Evolutionary conservation across 2,329 filamentous ascomycete genomes (phyloP).

Genomic region (Colletotrichum melonis): DNA sequence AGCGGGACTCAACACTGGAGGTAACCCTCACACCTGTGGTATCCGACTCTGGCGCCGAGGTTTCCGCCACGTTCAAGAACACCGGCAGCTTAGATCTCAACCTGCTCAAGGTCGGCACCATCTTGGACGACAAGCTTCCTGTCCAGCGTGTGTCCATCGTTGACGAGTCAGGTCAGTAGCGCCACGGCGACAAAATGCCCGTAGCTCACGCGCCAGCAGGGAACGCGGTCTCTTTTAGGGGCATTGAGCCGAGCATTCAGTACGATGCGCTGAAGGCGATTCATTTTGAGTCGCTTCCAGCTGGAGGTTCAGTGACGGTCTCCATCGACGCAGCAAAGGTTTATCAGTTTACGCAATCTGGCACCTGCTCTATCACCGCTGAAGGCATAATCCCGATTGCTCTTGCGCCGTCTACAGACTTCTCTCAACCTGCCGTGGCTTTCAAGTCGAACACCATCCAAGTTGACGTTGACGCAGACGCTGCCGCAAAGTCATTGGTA

Average conservation of each 20-base stretch:
- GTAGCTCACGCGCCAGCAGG: neutral
- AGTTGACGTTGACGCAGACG: slow-evolving; percentile 29
- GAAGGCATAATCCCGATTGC: slow-evolving; percentile 33
- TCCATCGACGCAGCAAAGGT: slow-evolving; percentile 35
- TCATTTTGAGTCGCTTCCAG: neutral
- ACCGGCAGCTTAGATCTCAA: slow-evolving; percentile 34
- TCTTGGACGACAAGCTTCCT: slow-evolving; percentile 35
- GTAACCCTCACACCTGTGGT: neutral
- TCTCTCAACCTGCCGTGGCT: slow-evolving; percentile 27
- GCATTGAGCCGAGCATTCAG: slow-evolving; percentile 37
- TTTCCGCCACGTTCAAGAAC: neutral
- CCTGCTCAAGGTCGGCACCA: slow-evolving; percentile 39
- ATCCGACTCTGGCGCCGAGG: neutral
- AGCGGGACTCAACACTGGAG: neutral
- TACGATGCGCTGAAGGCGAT: slow-evolving; percentile 37
- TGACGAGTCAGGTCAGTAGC: neutral
- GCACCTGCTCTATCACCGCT: slow-evolving; percentile 36
- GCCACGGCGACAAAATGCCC: no score
- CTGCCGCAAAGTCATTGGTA: slow-evolving; percentile 4
- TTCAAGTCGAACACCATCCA: slow-evolving; percentile 37
- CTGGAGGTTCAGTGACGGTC: slow-evolving; percentile 30
- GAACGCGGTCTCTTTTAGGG: slow-evolving; percentile 30
- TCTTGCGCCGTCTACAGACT: slow-evolving; percentile 25
- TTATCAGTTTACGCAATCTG: slow-evolving; percentile 35
- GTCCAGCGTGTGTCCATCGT: neutral